Base-by-base conservation (phyloP, 1,284 basidiomycete species). In the Takashimella koratensis region DNA sequence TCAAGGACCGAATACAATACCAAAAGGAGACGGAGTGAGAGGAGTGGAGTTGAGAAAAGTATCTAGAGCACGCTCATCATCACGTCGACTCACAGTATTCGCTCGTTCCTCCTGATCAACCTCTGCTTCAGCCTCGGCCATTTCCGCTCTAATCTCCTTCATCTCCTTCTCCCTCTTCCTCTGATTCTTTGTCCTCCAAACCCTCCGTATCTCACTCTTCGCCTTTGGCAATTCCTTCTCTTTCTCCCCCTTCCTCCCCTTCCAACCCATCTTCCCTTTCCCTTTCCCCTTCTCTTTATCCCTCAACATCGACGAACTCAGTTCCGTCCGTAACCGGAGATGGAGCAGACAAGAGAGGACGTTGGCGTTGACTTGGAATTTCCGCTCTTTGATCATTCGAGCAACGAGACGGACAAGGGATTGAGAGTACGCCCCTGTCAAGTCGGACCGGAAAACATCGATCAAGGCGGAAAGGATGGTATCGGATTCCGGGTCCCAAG, bases 311-410 rank as follows among this genome's bases (percentile, higher is more conserved):
- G 58, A 49, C 42, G 65, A 84, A 36, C 30, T 36, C 12, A 98
- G 82, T 73, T 98, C 95, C 57, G 84, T 88, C 71, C 89, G 87
- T 41, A 99, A 81, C 5, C 95, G 86, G 36, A 99, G 81, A 65
- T 90, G 82, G 49, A 93, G 80, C 4, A 99, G 82, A 67, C 90
- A 88, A 23, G 86, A 84, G 43, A 99, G 80, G 42, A 95, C 88
- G 58, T 89, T 86, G 2, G 93, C 90, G 66, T 96, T 88, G 40
- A 98, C 85, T 58, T 86, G 85, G 77, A 90, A 98, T 58, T 85
- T 84, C 41, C 87, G 84, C 73, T 98, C 95, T 74, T 96, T 97
- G 74, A 97, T 85, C 88, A 98, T 98, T 52, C 94, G 85, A 62
- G 96, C 94, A 56, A 99, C 78, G 40, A 98, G 79, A 45, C 92